phyloP scores from a whole-genome alignment of 805 yeast species.

The Candida gorgasii region DNA sequence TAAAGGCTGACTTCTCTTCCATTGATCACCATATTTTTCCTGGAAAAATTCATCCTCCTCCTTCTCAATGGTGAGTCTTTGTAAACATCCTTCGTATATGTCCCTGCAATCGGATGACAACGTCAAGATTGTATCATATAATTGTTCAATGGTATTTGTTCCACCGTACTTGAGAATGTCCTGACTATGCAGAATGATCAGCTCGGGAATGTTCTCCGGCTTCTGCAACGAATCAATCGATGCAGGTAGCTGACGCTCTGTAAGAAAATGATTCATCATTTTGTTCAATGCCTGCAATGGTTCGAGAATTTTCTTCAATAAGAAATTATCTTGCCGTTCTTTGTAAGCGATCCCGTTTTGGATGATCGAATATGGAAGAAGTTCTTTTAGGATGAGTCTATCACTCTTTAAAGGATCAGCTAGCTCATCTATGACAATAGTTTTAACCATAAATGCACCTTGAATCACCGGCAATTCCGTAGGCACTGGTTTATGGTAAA shows the following conservation, averaged over 20 bases:
- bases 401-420: slow-evolving; percentile 23
- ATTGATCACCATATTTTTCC: slow-evolving; percentile 28
- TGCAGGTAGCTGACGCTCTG: slow-evolving; percentile 57
- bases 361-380: slow-evolving; percentile 67
- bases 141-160: slow-evolving; percentile 35
- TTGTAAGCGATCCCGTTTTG: slow-evolving; percentile 67
- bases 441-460: slow-evolving; percentile 59
- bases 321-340: slow-evolving; percentile 60
- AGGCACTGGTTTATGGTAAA: slow-evolving; percentile 71
- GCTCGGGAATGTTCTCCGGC: slow-evolving; percentile 59
- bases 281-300: slow-evolving; percentile 53
- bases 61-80: slow-evolving; percentile 49
- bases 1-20: slow-evolving; percentile 55
- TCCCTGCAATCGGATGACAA: slow-evolving; percentile 42
- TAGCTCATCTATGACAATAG: slow-evolving; percentile 25
- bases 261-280: slow-evolving; percentile 44
- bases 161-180: slow-evolving; percentile 59
- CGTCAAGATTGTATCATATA: slow-evolving; percentile 34
- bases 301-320: slow-evolving; percentile 41
- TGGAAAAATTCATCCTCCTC: slow-evolving; percentile 57
- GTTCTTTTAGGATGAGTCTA: slow-evolving; percentile 48
- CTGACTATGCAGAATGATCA: slow-evolving; percentile 55
- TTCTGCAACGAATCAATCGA: slow-evolving; percentile 60
- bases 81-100: slow-evolving; percentile 47
- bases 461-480: slow-evolving; percentile 41